These are phyloP conservation scores for Neonectria neomacrospora DNA, from an alignment of 2,329 filamentous ascomycete species.

Conservation along the genomic window DNA sequence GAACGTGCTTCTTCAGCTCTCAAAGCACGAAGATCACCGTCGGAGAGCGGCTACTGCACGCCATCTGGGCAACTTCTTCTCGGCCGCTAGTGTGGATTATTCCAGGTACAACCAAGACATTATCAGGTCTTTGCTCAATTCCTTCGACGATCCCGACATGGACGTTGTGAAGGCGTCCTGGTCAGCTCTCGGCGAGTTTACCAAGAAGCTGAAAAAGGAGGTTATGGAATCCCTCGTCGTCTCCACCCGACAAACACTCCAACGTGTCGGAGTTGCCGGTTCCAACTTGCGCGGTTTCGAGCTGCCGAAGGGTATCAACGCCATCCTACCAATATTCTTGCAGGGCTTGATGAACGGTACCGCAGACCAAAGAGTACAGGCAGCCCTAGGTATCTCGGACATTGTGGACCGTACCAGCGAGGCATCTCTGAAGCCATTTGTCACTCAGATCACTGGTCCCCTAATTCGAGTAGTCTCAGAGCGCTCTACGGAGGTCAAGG, in stretches of 20 bases:
- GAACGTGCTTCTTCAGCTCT: constrained; percentile 87
- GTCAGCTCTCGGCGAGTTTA: constrained; percentile 87
- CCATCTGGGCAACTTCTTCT: constrained; percentile 89
- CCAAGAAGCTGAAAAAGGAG: constrained; percentile 90
- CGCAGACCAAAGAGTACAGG: constrained; percentile 88
- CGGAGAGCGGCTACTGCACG: constrained; percentile 81
- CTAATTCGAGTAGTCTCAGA: constrained; percentile 98
- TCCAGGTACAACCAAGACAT: constrained; percentile 97
- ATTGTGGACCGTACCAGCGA: constrained; percentile 93
- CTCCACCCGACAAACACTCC: constrained; percentile 86
- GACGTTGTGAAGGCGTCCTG: constrained; percentile 91
- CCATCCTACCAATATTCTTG: constrained; percentile 94
- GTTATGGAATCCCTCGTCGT: constrained; percentile 95
- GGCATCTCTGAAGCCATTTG: constrained; percentile 89
- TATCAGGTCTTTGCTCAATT: constrained; percentile 87
- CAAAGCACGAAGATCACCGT: constrained; percentile 93
- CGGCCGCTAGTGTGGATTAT: constrained; percentile 83
- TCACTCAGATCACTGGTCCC: constrained; percentile 96
- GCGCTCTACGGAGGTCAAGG: constrained; percentile 94
- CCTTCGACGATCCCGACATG: constrained; percentile 87
- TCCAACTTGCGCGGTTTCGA: constrained; percentile 87
- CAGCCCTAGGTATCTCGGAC: constrained; percentile 93
- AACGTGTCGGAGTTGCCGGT: constrained; percentile 89
- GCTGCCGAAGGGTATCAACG: constrained; percentile 96
- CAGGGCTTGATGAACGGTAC: constrained; percentile 98